phyloP scores from a whole-genome alignment of 176 grass and related monocot genomes.

The Ananas comosus region DNA sequence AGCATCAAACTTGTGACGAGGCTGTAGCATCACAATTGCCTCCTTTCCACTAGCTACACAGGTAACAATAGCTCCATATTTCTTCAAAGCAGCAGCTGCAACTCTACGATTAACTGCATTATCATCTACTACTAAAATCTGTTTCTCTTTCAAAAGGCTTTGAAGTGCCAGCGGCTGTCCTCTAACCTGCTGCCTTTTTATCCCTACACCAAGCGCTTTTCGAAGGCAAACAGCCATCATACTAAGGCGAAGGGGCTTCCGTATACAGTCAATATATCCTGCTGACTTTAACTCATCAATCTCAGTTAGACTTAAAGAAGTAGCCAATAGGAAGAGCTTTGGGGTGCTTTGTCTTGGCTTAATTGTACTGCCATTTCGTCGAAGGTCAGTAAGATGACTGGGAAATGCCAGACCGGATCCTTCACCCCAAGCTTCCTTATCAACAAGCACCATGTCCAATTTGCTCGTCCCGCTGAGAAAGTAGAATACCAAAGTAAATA shows the following conservation, averaged over 20 bases:
- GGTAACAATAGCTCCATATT: conserved; percentile 65
- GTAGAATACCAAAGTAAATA: conserved; percentile 12
- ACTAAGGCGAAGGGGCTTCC: conserved; percentile 59
- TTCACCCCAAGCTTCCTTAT: conserved; percentile 66
- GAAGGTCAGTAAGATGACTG: conserved; percentile 29
- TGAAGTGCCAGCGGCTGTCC: conserved; percentile 40
- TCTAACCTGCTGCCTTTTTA: conserved; percentile 25
- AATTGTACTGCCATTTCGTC: conserved; percentile 24
- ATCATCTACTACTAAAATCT: conserved; percentile 77
- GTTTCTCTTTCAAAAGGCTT: conserved; percentile 50
- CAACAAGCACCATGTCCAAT: conserved; percentile 56
- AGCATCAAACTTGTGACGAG: conserved; percentile 62
- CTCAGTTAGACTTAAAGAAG: conserved; percentile 30
- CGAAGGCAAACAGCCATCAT: conserved; percentile 55
- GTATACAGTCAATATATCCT: conserved; percentile 46
- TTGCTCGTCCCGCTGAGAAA: conserved; percentile 30
- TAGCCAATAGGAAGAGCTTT: conserved; percentile 59
- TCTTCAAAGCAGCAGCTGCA: conserved; percentile 62
- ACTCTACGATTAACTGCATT: conserved; percentile 68
- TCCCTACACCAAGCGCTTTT: conserved; percentile 41
- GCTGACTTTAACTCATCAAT: conserved; percentile 37
- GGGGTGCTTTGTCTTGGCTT: conserved; percentile 33
- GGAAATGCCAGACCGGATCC: conserved; percentile 40
- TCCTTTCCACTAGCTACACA: conserved; percentile 58
- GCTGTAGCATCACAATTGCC: conserved; percentile 49